Evolutionary conservation across 345 rosid genomes (phyloP).

Genomic region (Leavenworthia alabamica): DNA sequence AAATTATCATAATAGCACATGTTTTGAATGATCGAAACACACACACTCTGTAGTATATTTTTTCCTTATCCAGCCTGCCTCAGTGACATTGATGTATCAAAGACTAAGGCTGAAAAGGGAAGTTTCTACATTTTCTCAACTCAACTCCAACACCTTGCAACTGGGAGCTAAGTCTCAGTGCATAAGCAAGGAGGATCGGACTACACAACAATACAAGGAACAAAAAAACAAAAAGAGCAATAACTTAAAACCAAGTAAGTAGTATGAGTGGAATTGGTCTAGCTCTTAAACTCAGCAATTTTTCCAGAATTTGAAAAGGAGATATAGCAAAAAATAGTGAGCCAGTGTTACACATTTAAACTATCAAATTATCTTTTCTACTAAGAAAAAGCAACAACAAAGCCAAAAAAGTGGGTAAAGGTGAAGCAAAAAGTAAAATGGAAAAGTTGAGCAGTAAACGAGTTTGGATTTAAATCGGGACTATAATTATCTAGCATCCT

Average conservation of each 20-base stretch:
- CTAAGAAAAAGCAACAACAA: neutral
- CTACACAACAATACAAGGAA: neutral
- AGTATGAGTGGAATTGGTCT: slow-evolving; percentile 4
- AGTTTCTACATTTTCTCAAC: slow-evolving; percentile 5
- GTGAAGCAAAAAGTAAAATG: neutral
- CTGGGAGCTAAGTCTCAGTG: slow-evolving; percentile 20
- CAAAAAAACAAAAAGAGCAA: neutral
- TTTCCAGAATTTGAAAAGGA: neutral
- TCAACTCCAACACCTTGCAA: slow-evolving; percentile 26
- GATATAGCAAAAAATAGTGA: neutral
- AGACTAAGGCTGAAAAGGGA: slow-evolving; percentile 25
- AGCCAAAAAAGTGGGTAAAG: neutral
- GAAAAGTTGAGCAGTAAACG: neutral
- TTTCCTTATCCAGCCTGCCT: slow-evolving; percentile 27
- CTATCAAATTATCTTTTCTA: neutral
- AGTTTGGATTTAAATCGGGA: neutral
- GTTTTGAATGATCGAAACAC: slow-evolving; percentile 1
- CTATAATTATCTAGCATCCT: neutral
- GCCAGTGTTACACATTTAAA: neutral
- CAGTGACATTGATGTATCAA: slow-evolving; percentile 28
- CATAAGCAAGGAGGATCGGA: neutral
- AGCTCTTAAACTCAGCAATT: neutral
- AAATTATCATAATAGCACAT: too few relatives aligned
- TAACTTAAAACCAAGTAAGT: neutral
- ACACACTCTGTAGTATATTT: neutral